Evolutionary conservation across 106 monocot species (phyloP).

Genomic region (Triglochin maritima): DNA sequence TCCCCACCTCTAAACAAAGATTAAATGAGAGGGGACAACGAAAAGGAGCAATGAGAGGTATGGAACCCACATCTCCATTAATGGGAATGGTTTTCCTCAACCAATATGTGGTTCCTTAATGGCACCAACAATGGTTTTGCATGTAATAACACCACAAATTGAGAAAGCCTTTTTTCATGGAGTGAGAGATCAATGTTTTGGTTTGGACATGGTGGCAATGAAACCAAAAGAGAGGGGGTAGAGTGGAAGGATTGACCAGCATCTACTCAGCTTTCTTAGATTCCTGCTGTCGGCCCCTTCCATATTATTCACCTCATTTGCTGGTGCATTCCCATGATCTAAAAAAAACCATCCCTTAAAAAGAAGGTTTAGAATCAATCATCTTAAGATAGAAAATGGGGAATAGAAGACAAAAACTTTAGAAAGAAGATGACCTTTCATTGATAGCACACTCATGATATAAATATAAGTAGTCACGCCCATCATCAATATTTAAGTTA

Average conservation of each 20-base stretch:
- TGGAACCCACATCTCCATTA: slow-evolving; percentile 6
- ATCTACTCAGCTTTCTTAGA: slow-evolving; percentile 18
- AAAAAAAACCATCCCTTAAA: not conserved
- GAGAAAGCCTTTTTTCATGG: not conserved
- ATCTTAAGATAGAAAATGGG: not conserved
- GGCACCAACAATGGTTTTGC: not conserved
- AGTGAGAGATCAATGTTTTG: no score
- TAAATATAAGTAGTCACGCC: no score
- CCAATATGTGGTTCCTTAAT: not conserved
- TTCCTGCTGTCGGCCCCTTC: slow-evolving; percentile 38
- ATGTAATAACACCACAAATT: not conserved
- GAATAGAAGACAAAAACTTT: not conserved
- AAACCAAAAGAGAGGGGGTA: not conserved
- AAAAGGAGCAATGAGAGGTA: not conserved
- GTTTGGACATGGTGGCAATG: not conserved
- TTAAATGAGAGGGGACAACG: not conserved
- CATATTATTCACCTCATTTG: slow-evolving; percentile 3
- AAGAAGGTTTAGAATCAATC: not conserved
- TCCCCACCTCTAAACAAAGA: slow-evolving; percentile 4
- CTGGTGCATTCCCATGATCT: slow-evolving; percentile 3
- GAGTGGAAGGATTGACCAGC: slow-evolving; percentile 18
- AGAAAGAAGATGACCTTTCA: not conserved
- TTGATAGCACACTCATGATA: no score
- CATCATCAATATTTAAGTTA: no score
- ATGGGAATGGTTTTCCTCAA: not conserved